Conservation (phyloP, 2,329 filamentous ascomycete species). For the Ophiostoma tasmaniense region DNA sequence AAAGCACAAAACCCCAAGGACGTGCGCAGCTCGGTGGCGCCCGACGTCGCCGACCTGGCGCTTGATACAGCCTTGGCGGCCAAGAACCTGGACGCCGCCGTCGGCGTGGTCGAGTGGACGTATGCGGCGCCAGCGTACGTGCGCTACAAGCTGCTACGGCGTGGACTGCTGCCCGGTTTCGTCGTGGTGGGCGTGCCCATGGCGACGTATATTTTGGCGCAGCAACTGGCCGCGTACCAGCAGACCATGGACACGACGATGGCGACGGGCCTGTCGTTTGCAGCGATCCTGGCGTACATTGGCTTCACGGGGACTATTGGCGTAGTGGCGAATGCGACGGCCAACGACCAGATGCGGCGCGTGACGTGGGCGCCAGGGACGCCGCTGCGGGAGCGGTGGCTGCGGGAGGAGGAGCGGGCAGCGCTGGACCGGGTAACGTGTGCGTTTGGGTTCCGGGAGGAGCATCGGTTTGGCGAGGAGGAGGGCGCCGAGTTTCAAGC, state of each 20-base stretch:
- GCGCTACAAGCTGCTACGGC: slow-evolving; percentile 58
- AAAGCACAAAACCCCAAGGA: slow-evolving; percentile 54
- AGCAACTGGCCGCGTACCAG: slow-evolving; percentile 58
- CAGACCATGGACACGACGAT: slow-evolving; percentile 66
- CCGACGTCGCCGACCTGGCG: slow-evolving; percentile 61
- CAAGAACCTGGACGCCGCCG: slow-evolving; percentile 67
- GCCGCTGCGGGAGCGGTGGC: slow-evolving; percentile 71
- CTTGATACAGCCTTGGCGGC: slow-evolving; percentile 71
- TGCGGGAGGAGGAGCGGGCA: slow-evolving; percentile 81
- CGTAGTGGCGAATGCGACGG: slow-evolving; percentile 72
- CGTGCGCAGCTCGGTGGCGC: slow-evolving; percentile 60
- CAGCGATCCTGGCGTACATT: slow-evolving; percentile 75
- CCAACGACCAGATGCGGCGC: slow-evolving; percentile 90
- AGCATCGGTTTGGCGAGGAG: slow-evolving; percentile 75
- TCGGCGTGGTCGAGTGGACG: slow-evolving; percentile 64
- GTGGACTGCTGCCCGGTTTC: slow-evolving; percentile 51
- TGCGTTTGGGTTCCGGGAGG: slow-evolving; percentile 86
- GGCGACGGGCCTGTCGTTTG: slow-evolving; percentile 71
- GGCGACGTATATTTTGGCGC: slow-evolving; percentile 62
- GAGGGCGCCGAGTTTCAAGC: slow-evolving; percentile 84
- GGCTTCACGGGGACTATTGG: slow-evolving; percentile 74
- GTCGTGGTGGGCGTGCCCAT: slow-evolving; percentile 51
- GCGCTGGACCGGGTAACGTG: slow-evolving; percentile 79
- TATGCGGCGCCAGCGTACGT: slow-evolving; percentile 60
- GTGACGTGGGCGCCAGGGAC: slow-evolving; percentile 85